Base-by-base conservation (phyloP, 2,329 filamentous ascomycete species). In the Chaetomium sp. region DNA sequence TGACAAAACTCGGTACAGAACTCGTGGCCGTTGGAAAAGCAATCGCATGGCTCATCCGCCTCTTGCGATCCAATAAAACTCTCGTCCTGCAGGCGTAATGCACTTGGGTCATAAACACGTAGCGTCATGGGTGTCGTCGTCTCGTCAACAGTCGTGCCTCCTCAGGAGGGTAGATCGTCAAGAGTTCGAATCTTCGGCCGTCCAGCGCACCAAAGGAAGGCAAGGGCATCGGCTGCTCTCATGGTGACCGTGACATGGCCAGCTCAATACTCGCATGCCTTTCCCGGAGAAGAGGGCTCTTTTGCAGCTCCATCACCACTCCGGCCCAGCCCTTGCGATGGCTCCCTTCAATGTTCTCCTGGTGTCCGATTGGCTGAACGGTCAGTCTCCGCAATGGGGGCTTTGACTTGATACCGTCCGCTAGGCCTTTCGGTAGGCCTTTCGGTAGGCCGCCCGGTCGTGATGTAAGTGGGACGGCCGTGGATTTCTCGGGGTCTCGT, bases 241-340 rank as follows among this genome's bases (percentile, higher is more conserved):
- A 72, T 16, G 77, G 74, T 29, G 76, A 74, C 57, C 75, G 76
- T 25, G 79, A 77, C 82, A 87, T 86, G 66, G 83, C 77, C 69
- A 78, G 79, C 74, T 89, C 87, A 70, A 88, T 84, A 8, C 83
- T 87, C n/a, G 85, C 83, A 71, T 86, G 85, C 19, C 87, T 80
- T 70, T 86, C 83, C 57, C 86, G 84, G 78, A 89, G 81, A 63
- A 83, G 74, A 2, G 86, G 87, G 27, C 84, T 87, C 62, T 77
- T 82, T 73, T 88, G 86, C 57, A 89, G 76, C 71, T 89, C 87
- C 61, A 84, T 79, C 25, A 89, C 84, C 6, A 89, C 86, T 29
- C 85, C 85, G 23, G 84, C 83, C 87, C 87, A 89, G 29, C 85
- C 85, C 67, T 78, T 77, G 61, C 82, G 81, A 59, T 85, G 83